A percentile compares a stretch with the other conserved stretches of the same genome.
Conservation (phyloP, 2,329 filamentous ascomycete species). For the Nothophaeocryptopus gaeumannii region DNA sequence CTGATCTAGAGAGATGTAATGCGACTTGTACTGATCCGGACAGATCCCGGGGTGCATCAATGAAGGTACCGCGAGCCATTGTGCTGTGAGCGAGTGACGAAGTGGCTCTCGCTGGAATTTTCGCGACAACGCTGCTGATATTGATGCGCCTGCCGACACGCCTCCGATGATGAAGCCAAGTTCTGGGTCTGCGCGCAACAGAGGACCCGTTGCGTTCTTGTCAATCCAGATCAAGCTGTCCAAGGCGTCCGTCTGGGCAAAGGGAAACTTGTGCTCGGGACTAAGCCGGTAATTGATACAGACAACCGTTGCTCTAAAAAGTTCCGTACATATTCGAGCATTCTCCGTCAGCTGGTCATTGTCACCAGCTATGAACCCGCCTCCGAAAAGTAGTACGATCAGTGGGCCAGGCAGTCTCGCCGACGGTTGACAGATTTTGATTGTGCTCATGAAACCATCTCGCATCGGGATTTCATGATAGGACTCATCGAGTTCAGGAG, state of each 20-base stretch:
- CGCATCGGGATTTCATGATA: constrained; percentile 36
- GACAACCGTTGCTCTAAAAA: constrained; percentile 42
- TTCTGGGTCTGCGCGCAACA: constrained; percentile 41
- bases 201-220: constrained; percentile 36
- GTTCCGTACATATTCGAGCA: constrained; percentile 25
- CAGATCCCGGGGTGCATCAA: constrained; percentile 33
- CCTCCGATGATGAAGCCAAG: constrained; percentile 52
- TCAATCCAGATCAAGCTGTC: constrained; percentile 47
- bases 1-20: constrained; percentile 43
- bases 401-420: constrained; percentile 20
- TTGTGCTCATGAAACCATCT: constrained; percentile 34
- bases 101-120: constrained; percentile 43
- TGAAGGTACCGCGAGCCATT: constrained; percentile 45
- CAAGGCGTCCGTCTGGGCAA: constrained; percentile 44
- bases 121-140: constrained; percentile 41
- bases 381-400: constrained; percentile 29
- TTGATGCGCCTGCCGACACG: constrained; percentile 46
- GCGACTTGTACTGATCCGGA: constrained; percentile 40
- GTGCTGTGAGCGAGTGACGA: constrained; percentile 46
- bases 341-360: constrained; percentile 27
- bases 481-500: constrained; percentile 33
- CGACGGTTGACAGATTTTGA: constrained; percentile 35
- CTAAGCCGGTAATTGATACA: constrained; percentile 47
- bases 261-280: constrained; percentile 49
- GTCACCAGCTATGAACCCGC: constrained; percentile 30